Conservation (phyloP, 768 basidiomycete genomes). For the Pleurotus pulmonarius region DNA sequence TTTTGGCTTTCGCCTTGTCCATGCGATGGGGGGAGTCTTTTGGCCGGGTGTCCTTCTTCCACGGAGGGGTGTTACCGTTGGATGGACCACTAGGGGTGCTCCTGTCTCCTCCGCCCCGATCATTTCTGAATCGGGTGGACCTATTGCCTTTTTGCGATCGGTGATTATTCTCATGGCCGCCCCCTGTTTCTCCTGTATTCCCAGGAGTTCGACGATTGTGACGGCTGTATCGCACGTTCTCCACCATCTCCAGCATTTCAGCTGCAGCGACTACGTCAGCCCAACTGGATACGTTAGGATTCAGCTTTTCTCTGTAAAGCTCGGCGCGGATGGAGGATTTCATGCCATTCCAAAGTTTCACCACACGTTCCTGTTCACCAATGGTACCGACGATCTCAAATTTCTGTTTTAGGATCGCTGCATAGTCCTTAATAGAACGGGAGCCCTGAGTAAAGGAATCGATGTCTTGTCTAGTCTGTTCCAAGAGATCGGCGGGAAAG, state of each 20-base stretch:
- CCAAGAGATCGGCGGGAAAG: constrained; percentile 25
- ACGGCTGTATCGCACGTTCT: constrained; percentile 5
- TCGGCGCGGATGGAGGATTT: constrained; percentile 18
- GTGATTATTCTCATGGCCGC: neutral
- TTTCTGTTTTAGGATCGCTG: constrained; percentile 27
- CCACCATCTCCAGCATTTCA: constrained; percentile 25
- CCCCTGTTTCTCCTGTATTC: neutral
- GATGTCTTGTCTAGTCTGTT: constrained; percentile 16
- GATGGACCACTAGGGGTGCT: neutral
- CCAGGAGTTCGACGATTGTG: neutral
- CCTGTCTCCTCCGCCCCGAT: neutral
- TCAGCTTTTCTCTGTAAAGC: constrained; percentile 23
- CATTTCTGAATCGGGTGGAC: neutral
- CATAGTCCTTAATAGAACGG: constrained; percentile 24
- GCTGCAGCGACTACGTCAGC: constrained; percentile 22
- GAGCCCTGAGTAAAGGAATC: constrained; percentile 17
- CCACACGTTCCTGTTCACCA: constrained; percentile 21
- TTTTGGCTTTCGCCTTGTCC: neutral
- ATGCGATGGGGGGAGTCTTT: neutral
- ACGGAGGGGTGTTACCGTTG: neutral
- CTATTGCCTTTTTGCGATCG: neutral
- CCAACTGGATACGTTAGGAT: constrained; percentile 20
- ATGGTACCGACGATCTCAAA: constrained; percentile 27
- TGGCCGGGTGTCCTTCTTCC: neutral
- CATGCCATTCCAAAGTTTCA: constrained; percentile 30